Evolutionary conservation across 805 yeast species (phyloP).

Genomic region (Candida alai): DNA sequence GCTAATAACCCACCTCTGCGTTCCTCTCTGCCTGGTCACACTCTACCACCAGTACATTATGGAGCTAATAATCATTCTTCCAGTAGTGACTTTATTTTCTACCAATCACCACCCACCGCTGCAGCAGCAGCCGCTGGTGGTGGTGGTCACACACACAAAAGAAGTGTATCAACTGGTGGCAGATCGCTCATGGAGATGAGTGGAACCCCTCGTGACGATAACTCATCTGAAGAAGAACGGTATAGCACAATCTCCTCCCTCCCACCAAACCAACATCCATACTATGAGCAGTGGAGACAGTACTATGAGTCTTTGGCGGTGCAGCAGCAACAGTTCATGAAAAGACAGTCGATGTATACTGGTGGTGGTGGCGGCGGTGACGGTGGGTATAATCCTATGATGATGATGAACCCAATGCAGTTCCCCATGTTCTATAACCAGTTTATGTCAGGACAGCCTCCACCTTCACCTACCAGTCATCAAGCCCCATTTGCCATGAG

Average conservation of each 20-base stretch:
- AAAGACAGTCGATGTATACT: conserved; percentile 12
- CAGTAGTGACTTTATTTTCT: no score
- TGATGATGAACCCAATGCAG: conserved; percentile 16
- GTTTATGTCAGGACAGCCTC: background rate
- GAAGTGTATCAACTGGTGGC: no score
- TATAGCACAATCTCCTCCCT: conserved; percentile 6
- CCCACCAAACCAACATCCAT: conserved; percentile 23
- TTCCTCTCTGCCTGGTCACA: no score
- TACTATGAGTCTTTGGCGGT: conserved; percentile 29
- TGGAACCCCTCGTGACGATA: conserved; percentile 9
- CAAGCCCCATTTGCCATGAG: conserved; percentile 1
- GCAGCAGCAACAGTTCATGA: conserved; percentile 12
- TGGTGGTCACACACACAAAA: no score
- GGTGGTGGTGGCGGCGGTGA: conserved; percentile 8
- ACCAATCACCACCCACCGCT: background rate
- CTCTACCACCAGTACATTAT: no score
- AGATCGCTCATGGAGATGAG: conserved; percentile 13
- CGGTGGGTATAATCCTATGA: conserved; percentile 12
- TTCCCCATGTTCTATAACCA: conserved; percentile 10
- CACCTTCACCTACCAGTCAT: conserved; percentile 2
- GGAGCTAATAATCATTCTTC: no score
- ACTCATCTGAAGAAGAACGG: conserved; percentile 10
- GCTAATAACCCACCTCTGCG: no score
- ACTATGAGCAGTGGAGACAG: conserved; percentile 35
- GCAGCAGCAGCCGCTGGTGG: no score